Evolutionary conservation across 2,329 filamentous ascomycete genomes (phyloP), one percentile per base, ranked within the genome.

Genomic region (Periglandula ipomoeae): DNA sequence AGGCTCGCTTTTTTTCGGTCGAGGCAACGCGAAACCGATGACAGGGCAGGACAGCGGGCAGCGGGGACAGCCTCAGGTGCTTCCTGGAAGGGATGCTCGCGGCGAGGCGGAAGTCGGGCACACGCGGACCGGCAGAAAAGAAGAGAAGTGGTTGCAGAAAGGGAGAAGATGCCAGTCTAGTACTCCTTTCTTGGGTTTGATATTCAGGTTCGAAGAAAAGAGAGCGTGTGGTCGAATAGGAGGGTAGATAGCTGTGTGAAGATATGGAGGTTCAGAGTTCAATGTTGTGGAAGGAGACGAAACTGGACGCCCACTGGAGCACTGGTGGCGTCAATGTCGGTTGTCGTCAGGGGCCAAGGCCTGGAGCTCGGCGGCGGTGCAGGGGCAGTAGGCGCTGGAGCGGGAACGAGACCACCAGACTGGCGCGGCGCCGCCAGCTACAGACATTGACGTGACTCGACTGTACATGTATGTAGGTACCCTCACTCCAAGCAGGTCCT

Each of bases 251-350:
- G n/a, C n/a, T n/a, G n/a, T n/a, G 40, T 24, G 30, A 39, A n/a
- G 19, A 37, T 22, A 30, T 46, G 44, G 44, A 46, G 35, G 44
- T 46, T 46, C 23, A 30, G 17, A 40, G 44, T 32, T 46, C 23
- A 30, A 17, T 32, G 44, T 32, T 27, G 44, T 32, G 35, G 24
- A 46, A 40, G 44, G 44, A 19, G 44, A 32, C 23, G 35, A 35
- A 46, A 34, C 10, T 23, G 27, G 27, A 30, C 27, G n/a, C n/a
- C n/a, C n/a, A n/a, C n/a, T n/a, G n/a, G n/a, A n/a, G n/a, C n/a
- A n/a, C n/a, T n/a, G n/a, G n/a, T n/a, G n/a, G n/a, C n/a, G n/a
- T n/a, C n/a, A n/a, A n/a, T n/a, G n/a, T n/a, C n/a, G n/a, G n/a
- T n/a, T n/a, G n/a, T n/a, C n/a, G n/a, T n/a, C n/a, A n/a, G n/a